Conservation (phyloP, 2,329 filamentous ascomycete genomes). For the Cylindrodendrum hubeiense region DNA sequence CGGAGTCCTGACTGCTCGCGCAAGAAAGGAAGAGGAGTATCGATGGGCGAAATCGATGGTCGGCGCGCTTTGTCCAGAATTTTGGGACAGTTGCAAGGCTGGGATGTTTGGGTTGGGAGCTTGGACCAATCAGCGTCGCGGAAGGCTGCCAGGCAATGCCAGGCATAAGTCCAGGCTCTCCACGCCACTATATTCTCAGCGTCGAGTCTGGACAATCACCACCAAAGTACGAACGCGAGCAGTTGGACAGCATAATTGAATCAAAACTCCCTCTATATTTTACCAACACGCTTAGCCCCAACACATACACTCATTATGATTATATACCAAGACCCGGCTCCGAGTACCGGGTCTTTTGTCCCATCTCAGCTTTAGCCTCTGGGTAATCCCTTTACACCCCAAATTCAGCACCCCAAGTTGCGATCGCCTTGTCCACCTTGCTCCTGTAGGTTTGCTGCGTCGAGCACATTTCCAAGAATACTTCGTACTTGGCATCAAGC, state of each 20-base stretch:
- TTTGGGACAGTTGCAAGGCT: constrained; percentile 48
- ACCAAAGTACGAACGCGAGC: neutral
- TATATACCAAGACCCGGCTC: constrained; percentile 21
- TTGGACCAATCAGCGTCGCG: constrained; percentile 48
- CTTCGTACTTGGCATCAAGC: constrained; percentile 88
- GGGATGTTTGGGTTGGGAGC: constrained; percentile 44
- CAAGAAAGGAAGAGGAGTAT: constrained; percentile 28
- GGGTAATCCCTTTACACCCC: constrained; percentile 36
- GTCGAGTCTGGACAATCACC: too few relatives aligned
- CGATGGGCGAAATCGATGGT: constrained; percentile 36
- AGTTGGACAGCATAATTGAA: neutral
- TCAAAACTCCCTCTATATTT: constrained; percentile 6
- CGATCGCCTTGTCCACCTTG: constrained; percentile 76
- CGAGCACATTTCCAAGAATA: constrained; percentile 94
- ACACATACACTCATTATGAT: constrained; percentile 27
- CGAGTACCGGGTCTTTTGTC: constrained; percentile 12
- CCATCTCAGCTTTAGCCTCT: constrained; percentile 10
- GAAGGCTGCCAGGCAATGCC: constrained; percentile 30
- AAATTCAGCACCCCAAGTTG: constrained; percentile 50
- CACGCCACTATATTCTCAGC: too few relatives aligned
- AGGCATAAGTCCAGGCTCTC: constrained; percentile 12
- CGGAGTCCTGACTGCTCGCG: constrained; percentile 30
- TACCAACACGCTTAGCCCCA: neutral
- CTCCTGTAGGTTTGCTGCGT: constrained; percentile 86
- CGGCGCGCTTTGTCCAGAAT: constrained; percentile 47